Conservation (phyloP, 495 filamentous ascomycete genomes). For the Trichoderma virens region DNA sequence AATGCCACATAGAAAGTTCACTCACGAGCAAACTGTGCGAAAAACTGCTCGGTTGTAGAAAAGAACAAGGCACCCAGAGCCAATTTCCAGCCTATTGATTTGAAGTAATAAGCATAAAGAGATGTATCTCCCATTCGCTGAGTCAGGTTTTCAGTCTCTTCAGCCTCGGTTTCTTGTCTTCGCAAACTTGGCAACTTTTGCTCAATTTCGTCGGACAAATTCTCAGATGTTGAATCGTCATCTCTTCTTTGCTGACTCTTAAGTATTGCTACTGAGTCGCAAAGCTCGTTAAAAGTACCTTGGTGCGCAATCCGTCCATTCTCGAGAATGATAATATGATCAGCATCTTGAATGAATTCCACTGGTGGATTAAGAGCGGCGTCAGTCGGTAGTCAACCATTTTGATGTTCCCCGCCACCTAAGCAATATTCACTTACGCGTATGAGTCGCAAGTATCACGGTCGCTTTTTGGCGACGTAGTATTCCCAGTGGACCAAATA, state of each 20-base stretch:
- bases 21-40: too few species aligned
- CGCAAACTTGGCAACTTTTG: too few species aligned
- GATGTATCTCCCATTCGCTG: too few species aligned
- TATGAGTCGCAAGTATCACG: constrained; percentile 19
- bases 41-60: too few species aligned
- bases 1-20: too few species aligned
- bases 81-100: too few species aligned
- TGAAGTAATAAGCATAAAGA: too few species aligned
- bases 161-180: too few species aligned
- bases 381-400: background rate
- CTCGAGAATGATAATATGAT: background rate
- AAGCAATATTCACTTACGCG: constrained; percentile 11
- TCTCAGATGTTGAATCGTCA: too few species aligned
- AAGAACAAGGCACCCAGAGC: too few species aligned
- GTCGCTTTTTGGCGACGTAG: constrained; percentile 26
- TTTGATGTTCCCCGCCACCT: background rate
- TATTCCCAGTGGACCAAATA: constrained; percentile 38
- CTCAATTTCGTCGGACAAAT: too few species aligned
- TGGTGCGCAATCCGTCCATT: constrained; percentile 18
- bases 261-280: constrained; percentile 26
- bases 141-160: too few species aligned
- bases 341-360: background rate
- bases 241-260: constrained; percentile 24
- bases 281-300: constrained; percentile 27
- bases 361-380: background rate